These are phyloP conservation scores for Euryodendron excelsum DNA, from an alignment of 148 eudicot genomes.

Conservation along the genomic window DNA sequence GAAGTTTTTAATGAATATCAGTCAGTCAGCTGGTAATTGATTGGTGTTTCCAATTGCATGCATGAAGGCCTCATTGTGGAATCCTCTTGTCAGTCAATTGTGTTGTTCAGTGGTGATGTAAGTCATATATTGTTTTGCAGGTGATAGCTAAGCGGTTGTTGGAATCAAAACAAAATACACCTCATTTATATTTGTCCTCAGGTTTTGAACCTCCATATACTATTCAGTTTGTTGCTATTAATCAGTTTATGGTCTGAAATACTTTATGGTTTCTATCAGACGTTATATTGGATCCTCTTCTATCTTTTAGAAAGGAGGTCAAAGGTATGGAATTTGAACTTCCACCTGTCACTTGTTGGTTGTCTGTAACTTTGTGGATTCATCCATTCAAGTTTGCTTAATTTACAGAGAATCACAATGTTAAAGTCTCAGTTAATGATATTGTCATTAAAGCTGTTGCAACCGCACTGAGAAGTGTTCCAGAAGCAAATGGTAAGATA, in stretches of 20 bases:
- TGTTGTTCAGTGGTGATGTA: slow-evolving; percentile 1
- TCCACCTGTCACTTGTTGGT: slow-evolving; percentile 5
- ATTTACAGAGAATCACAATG: slow-evolving; percentile 66
- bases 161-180: slow-evolving; percentile 91
- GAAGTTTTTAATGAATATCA: background rate
- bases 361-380: background rate
- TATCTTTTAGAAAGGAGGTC: slow-evolving; percentile 79
- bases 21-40: background rate
- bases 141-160: slow-evolving; percentile 86
- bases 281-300: slow-evolving; percentile 86
- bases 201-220: slow-evolving; percentile 35
- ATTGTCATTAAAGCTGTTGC: slow-evolving; percentile 98
- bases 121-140: slow-evolving; percentile 34
- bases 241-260: slow-evolving; percentile 11
- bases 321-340: slow-evolving; percentile 55
- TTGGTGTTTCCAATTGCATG: background rate
- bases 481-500: slow-evolving; percentile 84
- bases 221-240: background rate
- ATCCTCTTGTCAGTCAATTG: background rate
- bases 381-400: slow-evolving; percentile 8
- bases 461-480: slow-evolving; percentile 77
- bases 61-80: too few relatives aligned
- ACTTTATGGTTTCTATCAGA: slow-evolving; percentile 44
- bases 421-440: slow-evolving; percentile 97
- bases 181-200: slow-evolving; percentile 82